A percentile compares a stretch with the other conserved stretches of the same genome.
Evolutionary conservation across 352 stramenopile genomes (phyloP).

Genomic region (Phytophthora sp.): DNA sequence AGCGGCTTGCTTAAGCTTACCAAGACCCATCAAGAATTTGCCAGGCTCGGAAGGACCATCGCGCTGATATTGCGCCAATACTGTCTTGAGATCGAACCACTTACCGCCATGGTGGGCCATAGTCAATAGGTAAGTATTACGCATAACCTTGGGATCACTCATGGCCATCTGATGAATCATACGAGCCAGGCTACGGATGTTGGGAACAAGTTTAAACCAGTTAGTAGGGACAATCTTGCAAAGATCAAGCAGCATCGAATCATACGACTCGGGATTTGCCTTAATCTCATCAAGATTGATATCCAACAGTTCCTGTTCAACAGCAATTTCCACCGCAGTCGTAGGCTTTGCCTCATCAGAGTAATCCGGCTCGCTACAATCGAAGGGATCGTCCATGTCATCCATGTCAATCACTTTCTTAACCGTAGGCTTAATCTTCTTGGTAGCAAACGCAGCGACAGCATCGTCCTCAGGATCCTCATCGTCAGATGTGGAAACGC

Average conservation of each 20-base stretch:
- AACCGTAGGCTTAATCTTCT: not conserved
- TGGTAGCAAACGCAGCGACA: not conserved
- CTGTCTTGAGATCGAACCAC: not conserved
- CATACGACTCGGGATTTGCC: not conserved
- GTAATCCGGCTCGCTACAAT: too few relatives aligned
- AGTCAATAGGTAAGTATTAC: not conserved
- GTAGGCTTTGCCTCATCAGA: too few relatives aligned
- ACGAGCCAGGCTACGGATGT: not conserved
- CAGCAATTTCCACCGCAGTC: too few relatives aligned
- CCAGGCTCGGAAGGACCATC: not conserved
- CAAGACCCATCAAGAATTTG: not conserved
- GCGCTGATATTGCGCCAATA: not conserved
- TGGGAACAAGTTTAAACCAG: not conserved
- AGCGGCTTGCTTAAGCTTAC: not conserved
- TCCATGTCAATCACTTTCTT: too few relatives aligned
- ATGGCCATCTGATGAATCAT: not conserved
- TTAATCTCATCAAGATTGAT: too few relatives aligned
- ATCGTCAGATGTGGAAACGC: too few relatives aligned
- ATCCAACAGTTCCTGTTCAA: too few relatives aligned
- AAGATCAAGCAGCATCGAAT: not conserved
- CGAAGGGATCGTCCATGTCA: too few relatives aligned
- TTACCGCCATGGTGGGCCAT: not conserved
- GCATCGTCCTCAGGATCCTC: too few relatives aligned
- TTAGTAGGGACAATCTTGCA: not conserved
- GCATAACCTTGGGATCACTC: not conserved